Base-by-base conservation (phyloP, 768 basidiomycete species). In the Leccinum subgranulosum region DNA sequence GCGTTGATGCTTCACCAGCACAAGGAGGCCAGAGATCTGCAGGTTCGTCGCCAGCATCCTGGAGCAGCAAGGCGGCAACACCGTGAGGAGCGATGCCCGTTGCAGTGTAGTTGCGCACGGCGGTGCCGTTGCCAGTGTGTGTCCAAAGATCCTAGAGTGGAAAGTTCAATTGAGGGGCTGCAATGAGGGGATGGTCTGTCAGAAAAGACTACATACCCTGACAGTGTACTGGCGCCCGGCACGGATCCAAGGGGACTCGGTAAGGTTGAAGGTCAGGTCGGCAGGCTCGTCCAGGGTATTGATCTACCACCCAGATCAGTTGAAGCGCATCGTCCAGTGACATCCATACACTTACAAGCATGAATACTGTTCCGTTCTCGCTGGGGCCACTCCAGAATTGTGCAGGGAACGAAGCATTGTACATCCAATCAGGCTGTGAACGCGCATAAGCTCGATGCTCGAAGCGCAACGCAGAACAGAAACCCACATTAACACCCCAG, bases 11-110 rank as follows among this genome's bases (percentile, higher is more conserved):
- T 33, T 62, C 49, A 47, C 71, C 71, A 59, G 79, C 79, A 64
- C 87, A 88, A 17, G 76, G 77, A 1, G 86, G 87, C 58, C 71
- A 71, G 2, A 80, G 75, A 11, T 80, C 85, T 34, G 60, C 72
- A n/a, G 87, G 86, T 68, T 88, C 87, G 53, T 87, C 76, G 6
- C 88, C 86, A 10, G 81, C 83, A 60, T 90, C 88, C 51, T 77
- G 79, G 58, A 89, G 67, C 39, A 89, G 69, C 4, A 89, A 69
- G 21, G 85, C 87, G 21, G 81, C 81, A 36, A 88, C 86, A 3
- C 87, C 85, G 60, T 88, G 88, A 4, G 84, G 65, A 7, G 83
- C 81, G 4, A 88, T 80, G n/a, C 64, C 68, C 3, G 64, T 55
- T 2, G 76, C 77, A 2, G 69, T 73, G 63, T 86, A 80, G 64